Conservation (phyloP, 805 yeast genomes). For the Henningerozyma blattae region DNA sequence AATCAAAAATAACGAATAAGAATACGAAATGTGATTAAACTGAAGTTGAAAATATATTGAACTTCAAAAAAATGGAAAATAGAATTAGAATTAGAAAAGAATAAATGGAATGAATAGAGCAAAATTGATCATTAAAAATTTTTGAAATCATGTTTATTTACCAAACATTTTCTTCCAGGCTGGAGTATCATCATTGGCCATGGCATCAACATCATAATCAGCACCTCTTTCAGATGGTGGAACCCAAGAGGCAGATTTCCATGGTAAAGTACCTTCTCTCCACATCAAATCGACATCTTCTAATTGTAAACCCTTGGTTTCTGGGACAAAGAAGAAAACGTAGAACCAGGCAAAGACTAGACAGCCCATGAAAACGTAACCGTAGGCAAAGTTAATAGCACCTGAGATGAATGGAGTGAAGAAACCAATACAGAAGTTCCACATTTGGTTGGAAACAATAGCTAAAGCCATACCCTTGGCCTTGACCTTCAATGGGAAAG, state of each 20-base stretch:
- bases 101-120: no score
- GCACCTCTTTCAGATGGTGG: conserved; percentile 33
- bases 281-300: conserved; percentile 65
- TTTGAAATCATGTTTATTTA: no score
- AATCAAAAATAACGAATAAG: no score
- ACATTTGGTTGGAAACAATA: conserved; percentile 52
- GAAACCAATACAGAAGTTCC: conserved; percentile 62
- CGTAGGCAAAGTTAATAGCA: conserved; percentile 59
- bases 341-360: conserved; percentile 47
- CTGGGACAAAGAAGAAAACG: conserved; percentile 58
- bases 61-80: no score
- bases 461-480: conserved; percentile 48
- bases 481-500: conserved; percentile 63
- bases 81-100: no score
- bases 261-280: conserved; percentile 27
- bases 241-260: conserved; percentile 35
- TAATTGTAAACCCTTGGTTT: conserved; percentile 67
- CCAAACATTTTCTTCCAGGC: conserved; percentile 7
- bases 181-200: conserved; percentile 12
- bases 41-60: no score
- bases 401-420: conserved; percentile 63
- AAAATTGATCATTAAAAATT: no score
- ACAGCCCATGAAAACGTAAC: conserved; percentile 54
- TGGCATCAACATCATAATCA: conserved; percentile 10
- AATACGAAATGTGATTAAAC: no score